Evolutionary conservation across 2,329 filamentous ascomycete genomes (phyloP).

Genomic region (Colletotrichum melonis): DNA sequence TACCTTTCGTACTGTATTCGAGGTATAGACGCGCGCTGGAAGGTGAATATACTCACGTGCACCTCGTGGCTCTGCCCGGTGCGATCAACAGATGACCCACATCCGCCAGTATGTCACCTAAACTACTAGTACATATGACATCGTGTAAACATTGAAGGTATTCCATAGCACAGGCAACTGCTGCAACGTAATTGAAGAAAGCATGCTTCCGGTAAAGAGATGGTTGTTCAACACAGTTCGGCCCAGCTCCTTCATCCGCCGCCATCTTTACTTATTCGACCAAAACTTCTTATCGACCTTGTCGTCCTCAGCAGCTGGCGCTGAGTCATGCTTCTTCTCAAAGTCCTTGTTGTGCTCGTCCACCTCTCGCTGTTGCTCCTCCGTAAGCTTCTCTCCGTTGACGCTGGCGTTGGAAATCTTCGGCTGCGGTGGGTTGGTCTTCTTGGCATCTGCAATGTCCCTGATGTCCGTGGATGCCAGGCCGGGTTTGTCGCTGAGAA

Average conservation of each 20-base stretch:
- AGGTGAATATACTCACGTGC: too few relatives aligned
- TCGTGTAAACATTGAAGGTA: too few relatives aligned
- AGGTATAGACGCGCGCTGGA: too few relatives aligned
- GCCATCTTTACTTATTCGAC: slow-evolving; percentile 38
- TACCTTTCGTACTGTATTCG: too few relatives aligned
- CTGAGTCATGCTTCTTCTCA: slow-evolving; percentile 62
- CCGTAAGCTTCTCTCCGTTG: slow-evolving; percentile 50
- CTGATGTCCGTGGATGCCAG: slow-evolving; percentile 23
- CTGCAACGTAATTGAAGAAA: neutral
- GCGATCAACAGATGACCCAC: too few relatives aligned
- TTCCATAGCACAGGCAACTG: neutral
- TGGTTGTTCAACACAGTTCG: neutral
- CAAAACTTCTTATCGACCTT: slow-evolving; percentile 69
- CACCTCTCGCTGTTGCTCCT: slow-evolving; percentile 67
- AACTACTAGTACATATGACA: too few relatives aligned
- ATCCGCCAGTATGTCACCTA: too few relatives aligned
- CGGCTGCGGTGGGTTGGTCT: slow-evolving; percentile 54
- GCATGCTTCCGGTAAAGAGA: neutral
- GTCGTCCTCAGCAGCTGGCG: slow-evolving; percentile 53
- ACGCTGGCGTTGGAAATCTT: slow-evolving; percentile 63
- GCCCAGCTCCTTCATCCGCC: neutral
- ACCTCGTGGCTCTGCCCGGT: too few relatives aligned
- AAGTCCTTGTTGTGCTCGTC: slow-evolving; percentile 70
- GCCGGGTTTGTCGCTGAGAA: slow-evolving; percentile 28
- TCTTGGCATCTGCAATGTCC: slow-evolving; percentile 16